Base-by-base conservation (phyloP, 768 basidiomycete species). In the Butyriboletus loyo region DNA sequence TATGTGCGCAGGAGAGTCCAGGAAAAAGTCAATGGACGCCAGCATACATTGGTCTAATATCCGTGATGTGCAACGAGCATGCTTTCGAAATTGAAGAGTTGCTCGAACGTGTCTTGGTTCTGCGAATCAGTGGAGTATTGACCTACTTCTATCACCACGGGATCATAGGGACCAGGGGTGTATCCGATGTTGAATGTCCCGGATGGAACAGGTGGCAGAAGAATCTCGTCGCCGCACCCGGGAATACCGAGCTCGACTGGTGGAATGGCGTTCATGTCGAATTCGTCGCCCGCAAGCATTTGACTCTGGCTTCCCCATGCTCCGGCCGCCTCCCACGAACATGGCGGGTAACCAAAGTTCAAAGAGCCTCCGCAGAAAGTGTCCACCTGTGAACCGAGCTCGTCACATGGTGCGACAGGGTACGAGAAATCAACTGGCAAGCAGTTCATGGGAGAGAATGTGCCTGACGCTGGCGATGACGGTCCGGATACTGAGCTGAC, bases 211-310 rank as follows among this genome's bases (percentile, higher is more conserved):
- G 49, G 27, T 30, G 55, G 36, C 50, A 61, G 28, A 4, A 61
- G 28, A 4, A 62, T 43, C n/a, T 64, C 60, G 39, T 68, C 56
- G 31, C 73, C 73, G 41, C 72, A 76, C 39, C 80, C 81, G 43
- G 79, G 73, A 54, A 80, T 63, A 15, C 81, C 81, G 48, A 86
- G 72, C 55, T 85, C 78, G 65, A 86, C 77, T 0, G 85, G 79
- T 2, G 84, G 85, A 56, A 88, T 88, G 22, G 82, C 71, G 58
- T 62, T 70, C 56, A 88, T 67, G 62, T 87, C 85, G 64, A 87
- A 88, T 69, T 87, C 86, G 65, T 85, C 83, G 50, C 75, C 77
- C 35, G 71, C 71, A 40, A 87, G 69, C 50, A 73, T 57, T 44
- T 70, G 66, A 58, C 56, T 22, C 60, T 75, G 53, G 65, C 62